Conservation (phyloP, 371 early-diverging fungal genomes). For the Synchytrium microbalum region DNA sequence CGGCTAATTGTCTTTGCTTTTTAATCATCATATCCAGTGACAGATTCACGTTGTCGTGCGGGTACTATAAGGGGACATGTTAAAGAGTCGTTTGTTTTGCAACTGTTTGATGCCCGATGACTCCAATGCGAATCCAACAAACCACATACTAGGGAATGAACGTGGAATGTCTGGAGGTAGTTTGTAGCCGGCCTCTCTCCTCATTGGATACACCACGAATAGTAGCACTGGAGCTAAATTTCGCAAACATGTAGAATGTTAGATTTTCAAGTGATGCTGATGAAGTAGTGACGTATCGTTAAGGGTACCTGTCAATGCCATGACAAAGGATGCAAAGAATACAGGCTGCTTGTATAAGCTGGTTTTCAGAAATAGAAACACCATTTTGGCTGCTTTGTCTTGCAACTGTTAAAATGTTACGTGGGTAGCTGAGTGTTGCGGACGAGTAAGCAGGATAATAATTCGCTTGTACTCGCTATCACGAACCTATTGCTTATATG, state of each 20-base stretch:
- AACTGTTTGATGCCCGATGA: conserved; percentile 8
- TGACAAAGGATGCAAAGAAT: neutral
- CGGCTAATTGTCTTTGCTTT: neutral
- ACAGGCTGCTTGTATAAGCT: neutral
- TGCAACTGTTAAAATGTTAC: too few relatives aligned
- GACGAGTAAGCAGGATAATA: too few relatives aligned
- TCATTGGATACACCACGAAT: conserved; percentile 24
- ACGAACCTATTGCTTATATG: too few relatives aligned
- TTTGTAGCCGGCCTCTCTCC: conserved; percentile 30
- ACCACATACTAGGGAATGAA: conserved; percentile 25
- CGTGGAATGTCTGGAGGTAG: conserved; percentile 25
- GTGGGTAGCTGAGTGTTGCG: too few relatives aligned
- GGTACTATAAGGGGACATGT: too few relatives aligned
- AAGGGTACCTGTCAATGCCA: neutral
- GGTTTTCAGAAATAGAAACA: neutral
- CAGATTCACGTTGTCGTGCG: too few relatives aligned
- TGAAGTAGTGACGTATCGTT: too few relatives aligned
- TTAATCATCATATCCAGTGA: conserved; percentile 13
- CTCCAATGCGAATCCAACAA: neutral
- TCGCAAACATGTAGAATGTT: too few relatives aligned
- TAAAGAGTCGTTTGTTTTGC: conserved; percentile 11
- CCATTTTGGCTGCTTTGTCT: neutral
- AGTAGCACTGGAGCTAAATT: conserved; percentile 24
- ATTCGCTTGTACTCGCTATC: too few relatives aligned
- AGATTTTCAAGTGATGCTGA: too few relatives aligned